These are phyloP conservation scores for Colletotrichum gigasporum DNA, from an alignment of 2,329 filamentous ascomycete genomes.

Conservation along the genomic window DNA sequence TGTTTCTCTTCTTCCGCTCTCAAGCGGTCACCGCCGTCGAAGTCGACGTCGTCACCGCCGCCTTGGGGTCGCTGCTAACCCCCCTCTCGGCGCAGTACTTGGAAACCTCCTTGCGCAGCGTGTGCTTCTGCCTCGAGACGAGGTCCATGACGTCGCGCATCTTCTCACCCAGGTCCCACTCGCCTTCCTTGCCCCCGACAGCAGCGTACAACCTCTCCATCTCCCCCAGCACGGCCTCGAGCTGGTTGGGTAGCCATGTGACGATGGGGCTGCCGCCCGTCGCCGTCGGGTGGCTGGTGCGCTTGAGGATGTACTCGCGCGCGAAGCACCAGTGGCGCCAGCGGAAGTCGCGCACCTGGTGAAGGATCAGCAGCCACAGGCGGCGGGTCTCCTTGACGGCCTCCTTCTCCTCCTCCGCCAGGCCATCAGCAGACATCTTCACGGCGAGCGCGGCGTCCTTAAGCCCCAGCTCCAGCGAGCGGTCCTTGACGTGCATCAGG, in stretches of 20 bases:
- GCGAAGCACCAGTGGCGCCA: slow-evolving; percentile 91
- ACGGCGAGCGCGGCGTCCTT: slow-evolving; percentile 64
- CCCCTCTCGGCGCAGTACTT: slow-evolving; percentile 77
- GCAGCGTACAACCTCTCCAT: slow-evolving; percentile 69
- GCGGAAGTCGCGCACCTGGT: slow-evolving; percentile 83
- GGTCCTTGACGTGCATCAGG: slow-evolving; percentile 73
- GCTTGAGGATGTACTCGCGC: slow-evolving; percentile 84
- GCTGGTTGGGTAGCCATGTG: slow-evolving; percentile 85
- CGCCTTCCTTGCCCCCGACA: slow-evolving; percentile 51
- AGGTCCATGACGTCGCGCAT: slow-evolving; percentile 73
- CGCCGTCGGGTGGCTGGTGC: slow-evolving; percentile 78
- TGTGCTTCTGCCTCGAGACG: slow-evolving; percentile 70
- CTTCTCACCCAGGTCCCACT: slow-evolving; percentile 53
- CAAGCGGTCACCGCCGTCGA: no score
- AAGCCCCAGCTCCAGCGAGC: slow-evolving; percentile 59
- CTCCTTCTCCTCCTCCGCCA: slow-evolving; percentile 39
- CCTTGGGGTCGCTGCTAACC: slow-evolving; percentile 39
- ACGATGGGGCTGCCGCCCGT: slow-evolving; percentile 86
- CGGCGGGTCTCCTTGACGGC: slow-evolving; percentile 64
- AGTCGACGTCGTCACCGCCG: no score
- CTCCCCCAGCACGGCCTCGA: slow-evolving; percentile 76
- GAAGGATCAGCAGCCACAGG: slow-evolving; percentile 71
- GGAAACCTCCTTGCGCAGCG: slow-evolving; percentile 76
- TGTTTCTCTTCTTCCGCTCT: no score
- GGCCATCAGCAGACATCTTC: slow-evolving; percentile 34